These are phyloP conservation scores for Stylonectria norvegica DNA, from an alignment of 2,329 filamentous ascomycete genomes.

Conservation along the genomic window DNA sequence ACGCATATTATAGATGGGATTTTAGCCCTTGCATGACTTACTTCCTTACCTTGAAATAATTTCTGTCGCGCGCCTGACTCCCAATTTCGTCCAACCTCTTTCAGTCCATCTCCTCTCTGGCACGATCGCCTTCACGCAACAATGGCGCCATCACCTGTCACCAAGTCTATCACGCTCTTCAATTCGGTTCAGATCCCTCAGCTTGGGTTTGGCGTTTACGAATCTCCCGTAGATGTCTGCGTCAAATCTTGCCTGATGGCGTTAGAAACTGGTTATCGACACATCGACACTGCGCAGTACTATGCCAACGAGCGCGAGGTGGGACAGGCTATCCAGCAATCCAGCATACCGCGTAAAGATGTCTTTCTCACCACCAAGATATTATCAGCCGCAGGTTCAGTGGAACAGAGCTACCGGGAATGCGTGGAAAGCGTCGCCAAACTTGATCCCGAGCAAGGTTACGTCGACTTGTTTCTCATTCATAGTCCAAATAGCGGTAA, in stretches of 20 bases:
- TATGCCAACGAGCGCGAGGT: slow-evolving; percentile 43
- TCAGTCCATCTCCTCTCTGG: no score
- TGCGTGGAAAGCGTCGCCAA: slow-evolving; percentile 60
- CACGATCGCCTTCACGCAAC: no score
- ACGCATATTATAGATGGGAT: no score
- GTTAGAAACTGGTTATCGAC: slow-evolving; percentile 52
- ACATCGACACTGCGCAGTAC: slow-evolving; percentile 48
- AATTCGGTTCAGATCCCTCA: no score
- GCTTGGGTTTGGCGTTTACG: slow-evolving; percentile 69
- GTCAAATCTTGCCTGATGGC: slow-evolving; percentile 54
- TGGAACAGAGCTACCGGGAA: slow-evolving; percentile 58
- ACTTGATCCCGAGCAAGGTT: slow-evolving; percentile 53
- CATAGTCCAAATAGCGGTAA: slow-evolving; percentile 58
- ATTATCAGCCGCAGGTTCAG: slow-evolving; percentile 39
- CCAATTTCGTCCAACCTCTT: no score
- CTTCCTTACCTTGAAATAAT: no score
- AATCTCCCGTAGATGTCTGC: slow-evolving; percentile 51
- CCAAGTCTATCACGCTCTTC: no score
- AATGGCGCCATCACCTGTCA: no score
- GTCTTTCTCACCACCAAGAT: slow-evolving; percentile 56
- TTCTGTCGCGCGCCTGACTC: no score
- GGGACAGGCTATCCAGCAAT: slow-evolving; percentile 45
- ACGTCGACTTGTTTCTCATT: slow-evolving; percentile 67
- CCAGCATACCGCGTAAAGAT: slow-evolving; percentile 42
- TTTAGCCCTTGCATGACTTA: no score